phyloP scores from a whole-genome alignment of 2,329 filamentous ascomycete genomes.

The Thielaviopsis musarum region DNA sequence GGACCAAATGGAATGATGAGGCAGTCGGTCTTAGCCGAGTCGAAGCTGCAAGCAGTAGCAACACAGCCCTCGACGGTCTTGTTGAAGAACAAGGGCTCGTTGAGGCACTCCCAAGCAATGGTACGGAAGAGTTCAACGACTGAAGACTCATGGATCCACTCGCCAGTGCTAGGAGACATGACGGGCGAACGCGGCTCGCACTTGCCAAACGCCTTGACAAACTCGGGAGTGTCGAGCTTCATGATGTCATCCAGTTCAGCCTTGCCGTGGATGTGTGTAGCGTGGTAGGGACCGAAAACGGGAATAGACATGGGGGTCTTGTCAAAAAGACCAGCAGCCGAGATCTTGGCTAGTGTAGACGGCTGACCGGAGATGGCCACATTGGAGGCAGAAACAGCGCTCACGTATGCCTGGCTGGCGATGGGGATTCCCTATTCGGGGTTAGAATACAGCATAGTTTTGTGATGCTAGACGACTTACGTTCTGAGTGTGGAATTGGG shows the following conservation, averaged over 20 bases:
- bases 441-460: neutral
- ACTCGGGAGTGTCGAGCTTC: conserved; percentile 23
- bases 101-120: conserved; percentile 32
- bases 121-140: conserved; percentile 26
- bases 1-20: conserved; percentile 34
- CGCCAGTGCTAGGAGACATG: conserved; percentile 33
- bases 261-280: conserved; percentile 31
- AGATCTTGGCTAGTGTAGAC: conserved; percentile 27
- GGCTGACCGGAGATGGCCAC: conserved; percentile 40
- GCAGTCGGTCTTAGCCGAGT: conserved; percentile 21
- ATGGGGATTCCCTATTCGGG: conserved; percentile 20
- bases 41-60: conserved; percentile 24
- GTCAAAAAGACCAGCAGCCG: conserved; percentile 23
- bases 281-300: conserved; percentile 40
- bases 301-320: conserved; percentile 31
- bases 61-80: conserved; percentile 32
- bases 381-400: conserved; percentile 30
- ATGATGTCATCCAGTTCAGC: conserved; percentile 30
- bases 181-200: conserved; percentile 30
- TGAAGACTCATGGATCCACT: conserved; percentile 23
- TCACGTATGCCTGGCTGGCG: conserved; percentile 35
- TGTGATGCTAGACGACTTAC: conserved; percentile 19
- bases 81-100: conserved; percentile 30
- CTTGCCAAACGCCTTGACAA: conserved; percentile 23
- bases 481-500: conserved; percentile 39